phyloP scores from a whole-genome alignment of 2,329 filamentous ascomycete species.

The Chrysosporium keratinophilum region DNA sequence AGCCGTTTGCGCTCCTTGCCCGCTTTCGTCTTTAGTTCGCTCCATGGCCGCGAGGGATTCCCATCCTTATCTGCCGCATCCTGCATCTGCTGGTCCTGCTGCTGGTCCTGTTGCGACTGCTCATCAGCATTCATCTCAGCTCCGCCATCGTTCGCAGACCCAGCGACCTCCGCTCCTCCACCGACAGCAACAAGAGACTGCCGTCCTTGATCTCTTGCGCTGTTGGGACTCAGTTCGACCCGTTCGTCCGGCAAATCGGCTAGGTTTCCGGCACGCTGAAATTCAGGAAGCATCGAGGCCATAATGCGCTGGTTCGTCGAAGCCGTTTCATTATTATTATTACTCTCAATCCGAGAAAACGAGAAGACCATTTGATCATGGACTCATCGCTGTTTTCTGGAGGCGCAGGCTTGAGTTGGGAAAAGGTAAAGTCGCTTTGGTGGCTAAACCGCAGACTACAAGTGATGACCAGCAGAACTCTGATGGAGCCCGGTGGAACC shows the following conservation, averaged over 20 bases:
- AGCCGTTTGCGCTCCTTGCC: slow-evolving; percentile 92
- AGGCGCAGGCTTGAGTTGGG: no score
- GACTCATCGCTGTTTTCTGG: no score
- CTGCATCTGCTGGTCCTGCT: neutral
- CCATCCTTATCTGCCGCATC: slow-evolving; percentile 43
- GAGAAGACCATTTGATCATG: no score
- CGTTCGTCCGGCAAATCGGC: neutral
- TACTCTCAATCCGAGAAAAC: no score
- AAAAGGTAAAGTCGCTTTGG: no score
- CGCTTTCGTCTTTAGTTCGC: slow-evolving; percentile 77
- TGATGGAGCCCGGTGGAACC: no score
- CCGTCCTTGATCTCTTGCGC: neutral
- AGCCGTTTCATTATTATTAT: neutral
- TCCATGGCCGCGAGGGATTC: slow-evolving; percentile 60
- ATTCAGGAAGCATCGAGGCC: neutral
- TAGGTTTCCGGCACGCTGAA: neutral
- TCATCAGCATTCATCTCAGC: neutral
- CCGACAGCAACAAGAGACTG: neutral
- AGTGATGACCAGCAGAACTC: no score
- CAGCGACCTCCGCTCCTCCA: neutral
- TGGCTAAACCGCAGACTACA: no score
- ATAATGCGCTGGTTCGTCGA: neutral
- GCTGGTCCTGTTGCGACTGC: neutral
- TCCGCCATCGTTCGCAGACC: neutral
- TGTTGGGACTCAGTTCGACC: neutral